Base-by-base conservation (phyloP, 2,329 filamentous ascomycete genomes). In the Aspergillus latus region DNA sequence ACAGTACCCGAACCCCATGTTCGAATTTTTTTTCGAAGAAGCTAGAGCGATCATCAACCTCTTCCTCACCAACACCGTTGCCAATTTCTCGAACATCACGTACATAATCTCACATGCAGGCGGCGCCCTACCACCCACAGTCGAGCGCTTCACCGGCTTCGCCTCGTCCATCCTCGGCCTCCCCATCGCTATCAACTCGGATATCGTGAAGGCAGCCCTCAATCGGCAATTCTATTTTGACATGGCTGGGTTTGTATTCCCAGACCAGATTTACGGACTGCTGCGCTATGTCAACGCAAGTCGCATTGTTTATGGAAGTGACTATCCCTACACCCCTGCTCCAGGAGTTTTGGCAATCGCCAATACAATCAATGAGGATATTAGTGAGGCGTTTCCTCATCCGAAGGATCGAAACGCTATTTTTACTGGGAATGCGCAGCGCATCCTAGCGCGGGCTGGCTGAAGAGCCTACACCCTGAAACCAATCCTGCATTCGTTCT, bases 21-120 rank as follows among this genome's bases (percentile, higher is more conserved):
- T 51, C 49, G 49, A 51, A 21, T 51, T 32, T 29, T 30, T 43
- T 13, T 51, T 51, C n/a, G 49, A 51, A 2, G 13, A 9, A n/a
- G 26, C 37, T 9, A 21, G 49, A 6, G 21, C 37, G 8, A 13
- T 51, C 1, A 43, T 43, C 7, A 43, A 51, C 7, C 49, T 51
- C 2, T 43, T 51, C 28, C 13, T 43, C 13, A 15, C 37, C 1
- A 13, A n/a, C 26, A 21, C 39, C 2, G 16, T 43, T 2, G 9
- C 5, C 36, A 7, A 15, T 3, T 51, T 42, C 28, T 26, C 26
- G 5, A 6, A 29, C 26, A 32, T 51, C 6, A 30, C 37, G 1
- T 43, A 43, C 28, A 51, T 51, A 9, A n/a, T 51, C 4, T 15
- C 48, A 15, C 48, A 50, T 13, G 48, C 48, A 3, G 48, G 48